Percentiles rank a stretch among this genome's conserved stretches.
Evolutionary conservation across 2,329 filamentous ascomycete genomes (phyloP).

Genomic region (Lithohypha guttulata): DNA sequence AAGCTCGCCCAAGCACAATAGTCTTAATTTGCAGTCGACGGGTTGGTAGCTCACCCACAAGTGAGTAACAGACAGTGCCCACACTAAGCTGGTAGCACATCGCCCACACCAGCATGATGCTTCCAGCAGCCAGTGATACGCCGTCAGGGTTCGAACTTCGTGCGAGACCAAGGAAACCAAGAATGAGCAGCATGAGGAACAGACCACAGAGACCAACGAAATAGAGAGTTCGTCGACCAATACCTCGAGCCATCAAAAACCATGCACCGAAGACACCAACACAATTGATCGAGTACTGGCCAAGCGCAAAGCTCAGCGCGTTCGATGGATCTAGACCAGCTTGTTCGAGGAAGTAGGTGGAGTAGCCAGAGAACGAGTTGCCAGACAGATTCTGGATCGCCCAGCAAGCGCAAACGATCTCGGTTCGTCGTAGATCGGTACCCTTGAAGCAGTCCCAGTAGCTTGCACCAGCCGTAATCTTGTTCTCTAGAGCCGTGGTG

Average conservation of each 20-base stretch:
- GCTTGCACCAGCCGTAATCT: slow-evolving; percentile 58
- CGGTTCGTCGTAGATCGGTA: slow-evolving; percentile 67
- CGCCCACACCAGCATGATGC: slow-evolving; percentile 75
- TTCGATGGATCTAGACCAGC: slow-evolving; percentile 29
- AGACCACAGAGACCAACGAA: slow-evolving; percentile 64
- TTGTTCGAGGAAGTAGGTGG: slow-evolving; percentile 44
- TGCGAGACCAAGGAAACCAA: slow-evolving; percentile 72
- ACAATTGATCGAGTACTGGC: slow-evolving; percentile 35
- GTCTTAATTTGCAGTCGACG: slow-evolving; percentile 83
- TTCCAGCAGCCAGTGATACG: slow-evolving; percentile 66
- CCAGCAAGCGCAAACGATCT: slow-evolving; percentile 56
- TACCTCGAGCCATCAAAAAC: slow-evolving; percentile 57
- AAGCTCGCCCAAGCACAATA: slow-evolving; percentile 70
- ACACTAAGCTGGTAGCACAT: slow-evolving; percentile 78
- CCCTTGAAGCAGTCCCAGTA: slow-evolving; percentile 80
- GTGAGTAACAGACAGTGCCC: slow-evolving; percentile 79
- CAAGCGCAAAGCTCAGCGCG: slow-evolving; percentile 37
- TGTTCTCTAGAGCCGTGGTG: slow-evolving; percentile 68
- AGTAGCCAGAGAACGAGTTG: slow-evolving; percentile 53
- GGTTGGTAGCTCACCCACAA: slow-evolving; percentile 75
- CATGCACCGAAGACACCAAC: slow-evolving; percentile 34
- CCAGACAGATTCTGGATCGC: slow-evolving; percentile 54
- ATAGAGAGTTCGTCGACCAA: slow-evolving; percentile 68
- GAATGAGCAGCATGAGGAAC: slow-evolving; percentile 65
- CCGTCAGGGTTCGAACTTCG: slow-evolving; percentile 36